These are phyloP conservation scores for Cladosporium cucumerinum DNA, from an alignment of 2,329 filamentous ascomycete species.

Conservation along the genomic window DNA sequence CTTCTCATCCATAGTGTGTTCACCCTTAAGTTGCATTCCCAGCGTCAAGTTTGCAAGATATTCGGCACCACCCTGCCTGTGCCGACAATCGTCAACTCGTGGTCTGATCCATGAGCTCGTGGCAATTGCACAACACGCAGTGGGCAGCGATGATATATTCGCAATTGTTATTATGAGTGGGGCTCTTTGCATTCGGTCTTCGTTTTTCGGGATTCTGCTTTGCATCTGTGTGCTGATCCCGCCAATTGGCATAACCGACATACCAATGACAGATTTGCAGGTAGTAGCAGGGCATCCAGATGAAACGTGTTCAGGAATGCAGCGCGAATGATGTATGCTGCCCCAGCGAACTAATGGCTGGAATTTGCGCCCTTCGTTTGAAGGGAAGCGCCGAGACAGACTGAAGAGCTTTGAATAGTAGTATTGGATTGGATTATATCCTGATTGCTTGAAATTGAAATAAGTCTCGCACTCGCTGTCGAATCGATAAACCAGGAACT, in stretches of 20 bases:
- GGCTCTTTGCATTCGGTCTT: background rate
- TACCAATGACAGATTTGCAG: background rate
- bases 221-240: background rate
- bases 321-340: background rate
- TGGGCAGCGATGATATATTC: background rate
- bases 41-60: background rate
- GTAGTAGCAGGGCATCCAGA: background rate
- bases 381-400: background rate
- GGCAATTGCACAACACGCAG: background rate
- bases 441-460: background rate
- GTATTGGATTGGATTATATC: constrained; percentile 1
- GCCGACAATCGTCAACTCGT: background rate
- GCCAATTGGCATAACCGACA: background rate
- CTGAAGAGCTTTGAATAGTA: background rate
- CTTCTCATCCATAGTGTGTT: background rate
- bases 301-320: background rate
- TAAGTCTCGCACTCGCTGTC: constrained; percentile 1
- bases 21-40: background rate
- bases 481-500: background rate
- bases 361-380: background rate
- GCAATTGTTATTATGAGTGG: background rate
- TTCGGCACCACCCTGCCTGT: background rate
- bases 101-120: background rate
- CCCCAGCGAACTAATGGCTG: background rate
- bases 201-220: background rate